A percentile compares a stretch with the other conserved stretches of the same genome.
Evolutionary conservation across 75 land plant species (phyloP).

Genomic region (Pseudotsuga menziesii): DNA sequence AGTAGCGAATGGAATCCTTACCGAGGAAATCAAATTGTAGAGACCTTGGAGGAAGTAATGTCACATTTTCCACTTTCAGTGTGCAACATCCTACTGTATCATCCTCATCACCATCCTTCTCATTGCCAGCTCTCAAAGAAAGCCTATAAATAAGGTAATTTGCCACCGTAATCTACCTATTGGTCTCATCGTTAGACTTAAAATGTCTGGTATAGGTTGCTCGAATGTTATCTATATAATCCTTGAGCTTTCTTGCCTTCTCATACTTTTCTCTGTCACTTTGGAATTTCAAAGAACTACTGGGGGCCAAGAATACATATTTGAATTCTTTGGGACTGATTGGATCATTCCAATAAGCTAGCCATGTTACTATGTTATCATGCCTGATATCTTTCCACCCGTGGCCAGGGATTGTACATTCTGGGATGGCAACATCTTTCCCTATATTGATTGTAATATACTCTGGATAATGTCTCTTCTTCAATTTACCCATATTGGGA

Average conservation of each 20-base stretch:
- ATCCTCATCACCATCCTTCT: slow-evolving; percentile 99
- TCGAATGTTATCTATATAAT: slow-evolving; percentile 70
- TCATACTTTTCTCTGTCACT: slow-evolving; percentile 98
- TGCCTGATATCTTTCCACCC: slow-evolving; percentile 93
- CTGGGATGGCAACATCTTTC: slow-evolving; percentile 83
- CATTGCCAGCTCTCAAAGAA: slow-evolving; percentile 97
- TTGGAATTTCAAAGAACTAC: slow-evolving; percentile 90
- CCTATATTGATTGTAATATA: no score
- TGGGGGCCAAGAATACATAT: slow-evolving; percentile 91
- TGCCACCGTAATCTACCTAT: slow-evolving; percentile 87
- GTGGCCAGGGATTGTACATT: slow-evolving; percentile 95
- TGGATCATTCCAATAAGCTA: slow-evolving; percentile 98
- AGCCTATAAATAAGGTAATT: slow-evolving; percentile 92
- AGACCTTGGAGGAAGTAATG: slow-evolving; percentile 47
- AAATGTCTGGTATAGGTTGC: slow-evolving; percentile 76
- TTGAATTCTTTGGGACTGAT: slow-evolving; percentile 86
- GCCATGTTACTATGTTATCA: slow-evolving; percentile 95
- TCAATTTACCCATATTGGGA: no score
- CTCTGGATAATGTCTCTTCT: no score
- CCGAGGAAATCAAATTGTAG: slow-evolving; percentile 95
- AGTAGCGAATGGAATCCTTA: slow-evolving; percentile 92
- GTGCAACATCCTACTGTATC: slow-evolving; percentile 99
- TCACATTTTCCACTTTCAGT: slow-evolving; percentile 90
- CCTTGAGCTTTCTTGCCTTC: slow-evolving; percentile 82
- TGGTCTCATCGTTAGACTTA: slow-evolving; percentile 46